phyloP scores from a whole-genome alignment of 805 yeast genomes.

The Candida koratica region DNA sequence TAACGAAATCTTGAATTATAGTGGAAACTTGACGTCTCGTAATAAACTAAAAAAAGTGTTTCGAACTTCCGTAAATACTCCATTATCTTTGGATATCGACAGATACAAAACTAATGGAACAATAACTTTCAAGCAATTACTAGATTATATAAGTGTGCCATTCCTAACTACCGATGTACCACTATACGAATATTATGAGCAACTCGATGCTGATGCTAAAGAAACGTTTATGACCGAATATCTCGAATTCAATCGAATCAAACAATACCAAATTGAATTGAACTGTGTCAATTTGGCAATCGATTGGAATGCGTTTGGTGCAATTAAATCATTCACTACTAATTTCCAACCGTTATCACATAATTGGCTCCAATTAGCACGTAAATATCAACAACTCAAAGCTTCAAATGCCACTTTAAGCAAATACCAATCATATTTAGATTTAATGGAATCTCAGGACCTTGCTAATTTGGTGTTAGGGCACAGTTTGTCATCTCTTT shows the following conservation, averaged over 20 bases:
- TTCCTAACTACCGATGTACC: conserved; percentile 16
- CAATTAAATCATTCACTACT: not conserved
- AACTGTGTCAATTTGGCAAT: conserved; percentile 14
- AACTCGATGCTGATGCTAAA: conserved; percentile 13
- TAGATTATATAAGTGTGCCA: conserved; percentile 20
- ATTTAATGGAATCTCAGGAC: conserved; percentile 3
- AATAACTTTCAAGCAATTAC: conserved; percentile 20
- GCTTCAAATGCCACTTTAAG: conserved; percentile 5
- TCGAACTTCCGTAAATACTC: not conserved
- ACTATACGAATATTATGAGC: conserved; percentile 18
- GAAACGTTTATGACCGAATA: conserved; percentile 23
- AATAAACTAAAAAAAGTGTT: not conserved
- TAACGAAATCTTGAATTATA: not conserved
- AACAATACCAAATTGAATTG: conserved; percentile 29
- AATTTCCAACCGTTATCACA: not conserved
- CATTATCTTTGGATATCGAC: conserved; percentile 3
- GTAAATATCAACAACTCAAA: not conserved
- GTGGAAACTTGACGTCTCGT: not conserved
- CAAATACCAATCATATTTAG: conserved; percentile 8
- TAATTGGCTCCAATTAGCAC: conserved; percentile 2
- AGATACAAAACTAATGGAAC: conserved; percentile 16
- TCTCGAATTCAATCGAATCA: conserved; percentile 19
- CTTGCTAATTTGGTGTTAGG: conserved; percentile 1
- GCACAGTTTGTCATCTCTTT: not conserved
- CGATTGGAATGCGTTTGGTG: not conserved